Conservation (phyloP, 108 stramenopile species). For the Cyclostephanos tholiformis region DNA sequence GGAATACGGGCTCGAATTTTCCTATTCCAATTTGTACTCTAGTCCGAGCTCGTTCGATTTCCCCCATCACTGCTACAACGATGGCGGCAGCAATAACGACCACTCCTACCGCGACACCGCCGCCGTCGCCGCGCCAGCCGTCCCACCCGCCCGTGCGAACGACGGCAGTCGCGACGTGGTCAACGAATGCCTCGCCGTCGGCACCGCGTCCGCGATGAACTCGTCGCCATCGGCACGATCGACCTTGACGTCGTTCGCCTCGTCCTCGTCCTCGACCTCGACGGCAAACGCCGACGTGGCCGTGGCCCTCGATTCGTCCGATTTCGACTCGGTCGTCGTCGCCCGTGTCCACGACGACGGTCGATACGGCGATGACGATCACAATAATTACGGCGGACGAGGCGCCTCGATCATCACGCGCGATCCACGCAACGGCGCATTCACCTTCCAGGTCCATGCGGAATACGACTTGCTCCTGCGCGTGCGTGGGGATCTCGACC, state of each 20-base stretch:
- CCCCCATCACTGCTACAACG: too few relatives aligned
- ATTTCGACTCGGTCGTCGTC: not conserved
- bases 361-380: not conserved
- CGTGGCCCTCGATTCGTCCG: not conserved
- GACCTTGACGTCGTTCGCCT: not conserved
- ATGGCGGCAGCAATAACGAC: not conserved
- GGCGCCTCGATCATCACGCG: slow-evolving; percentile 17
- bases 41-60: not conserved
- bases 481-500: slow-evolving; percentile 54
- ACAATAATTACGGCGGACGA: not conserved
- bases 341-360: too few relatives aligned
- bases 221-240: not conserved
- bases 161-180: too few relatives aligned
- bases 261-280: not conserved
- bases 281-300: too few relatives aligned
- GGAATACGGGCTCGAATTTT: not conserved
- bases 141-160: too few relatives aligned
- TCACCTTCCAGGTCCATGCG: slow-evolving; percentile 47
- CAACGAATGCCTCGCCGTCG: too few relatives aligned
- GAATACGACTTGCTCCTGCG: slow-evolving; percentile 58
- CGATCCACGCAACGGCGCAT: slow-evolving; percentile 48
- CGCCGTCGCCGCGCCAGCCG: too few relatives aligned
- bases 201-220: not conserved
- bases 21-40: not conserved
- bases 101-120: not conserved